Evolutionary conservation across 495 filamentous ascomycete genomes (phyloP), one percentile per base, ranked within the genome.

Genomic region (Neurospora sp.): DNA sequence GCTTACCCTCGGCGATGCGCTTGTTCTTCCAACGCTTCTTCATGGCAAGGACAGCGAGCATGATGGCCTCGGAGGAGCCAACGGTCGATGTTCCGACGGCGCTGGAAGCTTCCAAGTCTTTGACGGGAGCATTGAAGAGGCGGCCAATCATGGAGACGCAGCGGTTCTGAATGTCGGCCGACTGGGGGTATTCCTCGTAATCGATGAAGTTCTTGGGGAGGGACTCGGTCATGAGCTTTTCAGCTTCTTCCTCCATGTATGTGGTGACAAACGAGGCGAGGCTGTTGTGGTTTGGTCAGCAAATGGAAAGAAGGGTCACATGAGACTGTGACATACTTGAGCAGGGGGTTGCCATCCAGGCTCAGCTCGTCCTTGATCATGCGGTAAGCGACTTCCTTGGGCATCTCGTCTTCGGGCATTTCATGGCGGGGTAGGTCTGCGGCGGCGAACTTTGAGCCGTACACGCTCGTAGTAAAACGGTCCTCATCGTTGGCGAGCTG

Each of bases 281-380:
- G 78, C 90, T 92, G 61, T 76, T 42, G 73, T 74, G 71, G 70
- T 46, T 5, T 37, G 27, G 70, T 79, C 70, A 53, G 68, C 37
- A 41, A 71, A 40, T 7, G 40, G 5, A 7, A 8, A 12, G 69
- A 42, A 31, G 27, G 27, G 27, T 31, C 27, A 31, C 27, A 22
- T 10, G n/a, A 48, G 10, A 35, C 20, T 27, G 70, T 73, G 8
- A 81, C 90, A 76, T 87, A 92, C 89, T 96, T 94, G 73, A 94
- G 87, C 87, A 92, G 92, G 12, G 92, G 92, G 72, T 94, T 96
- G n/a, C 92, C 92, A 80, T 97, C 94, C 74, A 97, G 82, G 75
- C 91, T 94, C 76, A 97, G 82, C 78, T 97, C 93, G 79, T 97
- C 94, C 83, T 94, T 94, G 84, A 97, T 97, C 93, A 97, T 92